Base-by-base conservation (phyloP, 371 early-diverging fungal genomes). In the Batrachochytrium dendrobatidis region DNA sequence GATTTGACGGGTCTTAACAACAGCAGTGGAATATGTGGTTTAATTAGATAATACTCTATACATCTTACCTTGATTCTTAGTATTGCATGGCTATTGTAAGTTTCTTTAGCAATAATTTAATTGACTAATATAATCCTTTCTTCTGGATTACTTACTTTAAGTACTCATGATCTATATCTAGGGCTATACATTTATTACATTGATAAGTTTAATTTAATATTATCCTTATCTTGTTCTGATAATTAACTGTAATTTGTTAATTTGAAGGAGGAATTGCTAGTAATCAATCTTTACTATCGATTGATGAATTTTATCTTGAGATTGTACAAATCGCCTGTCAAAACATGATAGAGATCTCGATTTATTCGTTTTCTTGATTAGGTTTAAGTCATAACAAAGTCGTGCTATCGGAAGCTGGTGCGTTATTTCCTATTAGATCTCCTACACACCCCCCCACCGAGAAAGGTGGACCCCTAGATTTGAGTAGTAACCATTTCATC, bases 171-270 rank as follows among this genome's bases (percentile, higher is more conserved):
- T 62, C 66, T 60, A 65, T 66, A 32, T 43, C 24, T 59, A 66
- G 77, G 77, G 77, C 77, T 69, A 77, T 65, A 78, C 69, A 68
- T 70, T 70, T 75, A 70, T 70, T 75, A 77, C 78, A 77, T 75
- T 55, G 77, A 68, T 68, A 66, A 73, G 65, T 66, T 71, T 68
- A 62, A 70, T 33, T 18, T 25, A 18, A 68, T 59, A 72, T 66
- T 70, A 75, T 56, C 55, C 67, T 62, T 64, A 62, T 71, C 66
- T 62, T 65, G 70, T 77, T 70, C 78, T 55, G 67, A 77, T 70
- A 58, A 67, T 60, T 64, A 66, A 61, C 72, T 77, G 77, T 60
- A 77, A 77, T 67, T 77, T 70, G 72, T 62, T 68, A 62, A 62
- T 67, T 61, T 69, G 63, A 77, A 77, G 78, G 62, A 65, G 78